Percentiles rank a stretch among this genome's conserved stretches.
Evolutionary conservation across 257 asterid species (phyloP).

Genomic region (Datura wrightii): DNA sequence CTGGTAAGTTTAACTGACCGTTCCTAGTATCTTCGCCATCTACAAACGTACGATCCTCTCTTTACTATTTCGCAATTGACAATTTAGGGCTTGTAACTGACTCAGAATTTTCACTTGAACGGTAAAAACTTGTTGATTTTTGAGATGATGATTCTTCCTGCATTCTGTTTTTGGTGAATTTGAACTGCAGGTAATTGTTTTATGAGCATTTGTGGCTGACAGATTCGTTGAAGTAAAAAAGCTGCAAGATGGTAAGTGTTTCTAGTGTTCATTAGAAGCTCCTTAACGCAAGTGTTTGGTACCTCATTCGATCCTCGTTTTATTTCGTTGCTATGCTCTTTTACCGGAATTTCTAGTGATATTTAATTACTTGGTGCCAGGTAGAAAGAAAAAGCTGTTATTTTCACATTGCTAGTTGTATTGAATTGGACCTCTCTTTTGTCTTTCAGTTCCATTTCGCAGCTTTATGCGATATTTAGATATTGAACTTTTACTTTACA

Average conservation of each 20-base stretch:
- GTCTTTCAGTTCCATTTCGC: neutral
- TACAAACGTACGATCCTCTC: slow-evolving; percentile 13
- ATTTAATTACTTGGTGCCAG: neutral
- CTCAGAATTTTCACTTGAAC: neutral
- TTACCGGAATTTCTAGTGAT: neutral
- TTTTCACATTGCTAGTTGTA: neutral
- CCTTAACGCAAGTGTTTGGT: neutral
- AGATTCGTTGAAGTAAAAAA: slow-evolving; percentile 40
- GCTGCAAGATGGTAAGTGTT: slow-evolving; percentile 56
- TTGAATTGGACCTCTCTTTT: slow-evolving; percentile 19
- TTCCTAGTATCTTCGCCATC: neutral
- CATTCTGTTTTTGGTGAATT: neutral
- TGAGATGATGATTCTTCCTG: neutral
- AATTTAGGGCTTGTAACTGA: neutral
- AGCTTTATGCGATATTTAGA: neutral
- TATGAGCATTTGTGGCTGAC: slow-evolving; percentile 32
- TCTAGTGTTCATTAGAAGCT: neutral
- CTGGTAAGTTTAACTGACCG: slow-evolving; percentile 38
- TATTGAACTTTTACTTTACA: neutral
- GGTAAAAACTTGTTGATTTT: neutral
- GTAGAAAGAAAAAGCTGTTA: neutral
- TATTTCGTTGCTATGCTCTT: neutral
- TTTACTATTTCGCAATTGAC: neutral
- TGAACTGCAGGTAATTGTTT: slow-evolving; percentile 40
- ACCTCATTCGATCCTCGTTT: neutral